phyloP scores from a whole-genome alignment of 495 filamentous ascomycete species.

The Aspergillus campestris region DNA sequence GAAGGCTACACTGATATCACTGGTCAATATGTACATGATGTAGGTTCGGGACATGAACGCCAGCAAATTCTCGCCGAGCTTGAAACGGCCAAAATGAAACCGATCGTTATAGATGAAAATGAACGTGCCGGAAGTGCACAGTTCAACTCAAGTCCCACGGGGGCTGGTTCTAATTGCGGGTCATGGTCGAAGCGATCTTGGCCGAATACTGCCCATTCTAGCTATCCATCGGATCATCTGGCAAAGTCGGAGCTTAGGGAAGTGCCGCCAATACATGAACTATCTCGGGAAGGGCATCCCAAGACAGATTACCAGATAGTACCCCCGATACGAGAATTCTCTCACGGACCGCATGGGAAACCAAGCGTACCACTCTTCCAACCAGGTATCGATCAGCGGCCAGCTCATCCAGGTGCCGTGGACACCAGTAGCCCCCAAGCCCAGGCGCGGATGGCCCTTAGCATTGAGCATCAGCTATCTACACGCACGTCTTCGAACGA shows the following conservation, averaged over 20 bases:
- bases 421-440: conserved; percentile 38
- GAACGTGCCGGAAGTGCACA: conserved; percentile 25
- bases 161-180: conserved; percentile 20
- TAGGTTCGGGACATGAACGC: conserved; percentile 37
- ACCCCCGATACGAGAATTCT: conserved; percentile 34
- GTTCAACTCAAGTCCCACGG: conserved; percentile 34
- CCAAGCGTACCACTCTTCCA: conserved; percentile 31
- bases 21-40: conserved; percentile 40
- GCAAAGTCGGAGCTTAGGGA: conserved; percentile 34
- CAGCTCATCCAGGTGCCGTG: conserved; percentile 21
- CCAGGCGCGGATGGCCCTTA: conserved; percentile 39
- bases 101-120: conserved; percentile 37
- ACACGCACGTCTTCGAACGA: conserved; percentile 21
- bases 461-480: conserved; percentile 38
- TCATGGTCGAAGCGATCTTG: conserved; percentile 37
- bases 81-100: conserved; percentile 32
- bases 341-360: conserved; percentile 29
- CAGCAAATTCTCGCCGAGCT: conserved; percentile 25
- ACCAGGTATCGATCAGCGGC: conserved; percentile 27
- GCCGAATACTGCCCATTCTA: conserved; percentile 23
- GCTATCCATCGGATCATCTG: conserved; percentile 31
- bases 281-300: conserved; percentile 30
- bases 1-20: conserved; percentile 54
- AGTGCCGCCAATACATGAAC: conserved; percentile 36
- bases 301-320: conserved; percentile 38